Base-by-base conservation (phyloP, 2,329 filamentous ascomycete species). In the Alternaria incomplexa region DNA sequence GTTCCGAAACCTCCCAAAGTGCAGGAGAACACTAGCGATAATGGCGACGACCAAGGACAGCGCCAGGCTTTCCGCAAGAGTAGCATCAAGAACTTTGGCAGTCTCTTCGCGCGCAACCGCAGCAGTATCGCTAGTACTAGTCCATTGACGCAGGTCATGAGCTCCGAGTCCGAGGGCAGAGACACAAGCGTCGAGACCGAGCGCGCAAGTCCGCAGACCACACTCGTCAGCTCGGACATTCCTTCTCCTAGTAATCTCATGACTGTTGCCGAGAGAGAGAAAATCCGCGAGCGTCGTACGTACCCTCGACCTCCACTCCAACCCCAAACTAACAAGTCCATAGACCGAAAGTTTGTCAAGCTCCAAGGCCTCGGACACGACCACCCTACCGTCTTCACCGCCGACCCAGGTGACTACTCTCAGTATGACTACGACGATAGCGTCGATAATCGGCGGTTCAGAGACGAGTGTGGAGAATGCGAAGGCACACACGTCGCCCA, bases 81-180 rank as follows among this genome's bases (percentile, higher is more conserved):
- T 6, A 63, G 50, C 25, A 26, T 55, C 25, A 60, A 26, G n/a
- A 59, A 53, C 10, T 28, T 62, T 20, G 50, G 48, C 12, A 26
- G 56, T 28, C 22, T 63, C 17, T 60, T 63, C 13, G 23, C 26
- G 10, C 56, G 50, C 26, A 30, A 62, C 23, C 50, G 45, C 12
- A 46, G 56, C 26, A 56, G 56, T 17, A 12, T 50, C 32, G 44
- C 13, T 30, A 47, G 20, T 15, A 25, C 44, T 15, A 51, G 45
- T 6, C 32, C 32, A n/a, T 26, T 58, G 20, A 30, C 61, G 22
- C 28, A 22, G 12, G 22, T 60, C 13, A 15, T 13, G 25, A 45
- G 44, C 25, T 54, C 56, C n/a, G 43, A 32, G 23, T 17, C 17
- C 17, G 48, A 23, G 23, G 48, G 47, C 15, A 43, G 58, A 9